Conservation (phyloP, 2,329 filamentous ascomycete genomes). For the Aspergillus arachidicola region DNA sequence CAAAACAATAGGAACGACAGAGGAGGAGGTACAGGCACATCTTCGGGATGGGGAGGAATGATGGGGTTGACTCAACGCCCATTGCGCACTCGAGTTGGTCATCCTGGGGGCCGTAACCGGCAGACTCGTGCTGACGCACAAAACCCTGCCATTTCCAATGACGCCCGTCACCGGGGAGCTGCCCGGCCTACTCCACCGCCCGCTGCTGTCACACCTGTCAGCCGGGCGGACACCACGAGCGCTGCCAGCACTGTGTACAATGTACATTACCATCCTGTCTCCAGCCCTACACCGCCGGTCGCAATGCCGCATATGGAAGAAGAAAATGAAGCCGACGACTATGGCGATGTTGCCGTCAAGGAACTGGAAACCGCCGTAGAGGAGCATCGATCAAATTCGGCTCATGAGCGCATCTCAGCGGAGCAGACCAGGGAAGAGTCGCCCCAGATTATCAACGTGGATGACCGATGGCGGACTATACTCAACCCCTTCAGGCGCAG, state of each 20-base stretch:
- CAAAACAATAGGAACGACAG: slow-evolving; percentile 42
- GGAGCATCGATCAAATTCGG: slow-evolving; percentile 10
- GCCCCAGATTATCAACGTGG: slow-evolving; percentile 33
- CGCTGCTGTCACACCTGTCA: slow-evolving; percentile 58
- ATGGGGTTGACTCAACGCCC: slow-evolving; percentile 40
- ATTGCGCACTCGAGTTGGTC: slow-evolving; percentile 37
- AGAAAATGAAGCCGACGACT: slow-evolving; percentile 30
- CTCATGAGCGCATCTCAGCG: slow-evolving; percentile 21
- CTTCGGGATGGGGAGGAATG: slow-evolving; percentile 43
- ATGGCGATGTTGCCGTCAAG: slow-evolving; percentile 23
- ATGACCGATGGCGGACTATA: slow-evolving; percentile 52
- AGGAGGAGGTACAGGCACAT: slow-evolving; percentile 37
- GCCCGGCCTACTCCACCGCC: slow-evolving; percentile 48
- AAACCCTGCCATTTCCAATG: slow-evolving; percentile 15
- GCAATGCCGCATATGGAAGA: slow-evolving; percentile 37
- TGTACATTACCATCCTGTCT: slow-evolving; percentile 61
- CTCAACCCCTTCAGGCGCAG: slow-evolving; percentile 62
- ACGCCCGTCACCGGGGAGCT: slow-evolving; percentile 20
- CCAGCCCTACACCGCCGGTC: slow-evolving; percentile 50
- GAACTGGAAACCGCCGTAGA: slow-evolving; percentile 23
- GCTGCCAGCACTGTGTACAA: slow-evolving; percentile 66
- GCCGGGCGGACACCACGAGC: slow-evolving; percentile 63
- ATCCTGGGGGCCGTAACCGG: slow-evolving; percentile 26
- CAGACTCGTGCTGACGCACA: slow-evolving; percentile 17
- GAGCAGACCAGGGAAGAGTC: slow-evolving; percentile 34